Evolutionary conservation across 352 stramenopile genomes (phyloP).

Genomic region (Aphanomyces stellatus): DNA sequence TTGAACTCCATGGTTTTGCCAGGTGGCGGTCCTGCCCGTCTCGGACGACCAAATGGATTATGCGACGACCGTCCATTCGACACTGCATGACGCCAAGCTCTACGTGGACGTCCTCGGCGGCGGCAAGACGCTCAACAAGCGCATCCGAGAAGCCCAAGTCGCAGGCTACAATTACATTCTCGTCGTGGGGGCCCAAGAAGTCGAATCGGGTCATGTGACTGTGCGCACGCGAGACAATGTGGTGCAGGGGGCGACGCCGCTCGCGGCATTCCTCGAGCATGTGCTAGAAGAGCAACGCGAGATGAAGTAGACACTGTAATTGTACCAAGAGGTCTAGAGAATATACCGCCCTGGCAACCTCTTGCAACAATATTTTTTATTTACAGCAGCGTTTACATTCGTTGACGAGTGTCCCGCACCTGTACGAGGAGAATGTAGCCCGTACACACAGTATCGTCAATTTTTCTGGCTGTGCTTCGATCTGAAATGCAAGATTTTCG

Average conservation of each 20-base stretch:
- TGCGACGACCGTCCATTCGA: constrained; percentile 36
- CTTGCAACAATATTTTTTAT: no score
- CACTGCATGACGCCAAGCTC: constrained; percentile 33
- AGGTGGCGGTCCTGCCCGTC: constrained; percentile 60
- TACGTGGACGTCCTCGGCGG: constrained; percentile 67
- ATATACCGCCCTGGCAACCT: no score
- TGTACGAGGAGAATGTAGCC: no score
- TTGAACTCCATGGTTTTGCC: neutral
- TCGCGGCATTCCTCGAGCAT: constrained; percentile 47
- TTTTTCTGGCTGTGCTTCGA: no score
- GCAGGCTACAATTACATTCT: constrained; percentile 82
- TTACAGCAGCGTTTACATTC: no score
- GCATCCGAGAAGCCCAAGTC: constrained; percentile 67
- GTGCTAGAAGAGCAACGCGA: constrained; percentile 43
- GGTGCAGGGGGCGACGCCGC: constrained; percentile 53
- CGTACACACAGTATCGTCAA: no score
- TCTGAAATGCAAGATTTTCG: no score
- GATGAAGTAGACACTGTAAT: neutral
- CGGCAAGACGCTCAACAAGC: constrained; percentile 82
- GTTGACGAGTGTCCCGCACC: no score
- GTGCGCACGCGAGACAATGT: constrained; percentile 77
- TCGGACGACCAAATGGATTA: constrained; percentile 56
- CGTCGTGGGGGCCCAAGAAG: constrained; percentile 69
- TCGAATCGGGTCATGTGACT: constrained; percentile 44
- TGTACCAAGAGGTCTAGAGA: no score